Evolutionary conservation across 108 stramenopile species (phyloP).

Genomic region (Fragilariopsis cylindrus): DNA sequence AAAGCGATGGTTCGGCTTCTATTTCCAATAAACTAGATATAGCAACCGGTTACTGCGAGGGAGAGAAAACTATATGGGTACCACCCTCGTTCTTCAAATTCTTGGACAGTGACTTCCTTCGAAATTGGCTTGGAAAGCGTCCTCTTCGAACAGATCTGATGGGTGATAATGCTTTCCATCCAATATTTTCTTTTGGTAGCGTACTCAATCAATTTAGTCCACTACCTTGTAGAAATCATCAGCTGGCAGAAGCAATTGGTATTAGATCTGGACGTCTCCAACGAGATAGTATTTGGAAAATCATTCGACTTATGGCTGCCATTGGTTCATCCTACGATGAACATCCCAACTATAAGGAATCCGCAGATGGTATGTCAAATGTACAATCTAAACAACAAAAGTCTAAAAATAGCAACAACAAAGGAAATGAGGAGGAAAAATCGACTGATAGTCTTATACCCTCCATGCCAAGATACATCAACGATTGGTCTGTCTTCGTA

Average conservation of each 20-base stretch:
- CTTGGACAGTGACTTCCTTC: not conserved
- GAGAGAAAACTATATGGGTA: constrained; percentile 11
- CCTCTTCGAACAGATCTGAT: constrained; percentile 15
- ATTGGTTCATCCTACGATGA: constrained; percentile 16
- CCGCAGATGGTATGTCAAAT: not conserved
- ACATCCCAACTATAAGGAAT: not conserved
- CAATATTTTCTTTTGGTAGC: not conserved
- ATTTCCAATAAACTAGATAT: not conserved
- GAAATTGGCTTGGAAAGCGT: constrained; percentile 19
- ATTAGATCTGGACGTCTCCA: not conserved
- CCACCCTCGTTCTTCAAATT: constrained; percentile 11
- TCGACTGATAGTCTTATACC: not conserved
- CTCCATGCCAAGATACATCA: not conserved
- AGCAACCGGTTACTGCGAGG: constrained; percentile 17
- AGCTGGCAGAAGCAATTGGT: not conserved
- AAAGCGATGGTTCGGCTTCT: not conserved
- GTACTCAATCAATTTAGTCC: not conserved
- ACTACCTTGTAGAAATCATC: not conserved
- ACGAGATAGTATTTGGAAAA: not conserved
- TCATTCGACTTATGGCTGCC: constrained; percentile 15
- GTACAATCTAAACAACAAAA: not conserved
- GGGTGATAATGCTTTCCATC: constrained; percentile 10
- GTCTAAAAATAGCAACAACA: not conserved
- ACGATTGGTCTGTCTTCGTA: constrained; percentile 11
- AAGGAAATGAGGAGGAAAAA: not conserved